These are phyloP conservation scores for Chlorella sp. DNA, from an alignment of 139 green algal species.

Conservation along the genomic window DNA sequence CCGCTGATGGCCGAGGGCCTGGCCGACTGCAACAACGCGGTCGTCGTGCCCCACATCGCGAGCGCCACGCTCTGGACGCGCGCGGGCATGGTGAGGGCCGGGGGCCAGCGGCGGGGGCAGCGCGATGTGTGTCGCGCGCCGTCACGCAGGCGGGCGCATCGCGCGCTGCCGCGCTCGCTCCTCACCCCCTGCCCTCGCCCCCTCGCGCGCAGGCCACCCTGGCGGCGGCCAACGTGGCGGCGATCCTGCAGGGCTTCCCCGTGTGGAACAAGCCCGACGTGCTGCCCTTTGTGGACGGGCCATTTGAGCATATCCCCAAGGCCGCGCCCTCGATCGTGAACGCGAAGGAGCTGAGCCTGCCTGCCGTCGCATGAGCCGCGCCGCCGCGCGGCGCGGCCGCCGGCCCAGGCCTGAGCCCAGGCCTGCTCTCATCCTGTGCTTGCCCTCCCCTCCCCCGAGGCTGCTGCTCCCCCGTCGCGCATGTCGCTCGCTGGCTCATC, in stretches of 20 bases:
- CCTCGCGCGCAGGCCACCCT: constrained; percentile 77
- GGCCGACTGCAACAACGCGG: constrained; percentile 86
- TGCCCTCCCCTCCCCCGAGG: too few relatives aligned
- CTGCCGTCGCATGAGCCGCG: not conserved
- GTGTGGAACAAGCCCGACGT: constrained; percentile 79
- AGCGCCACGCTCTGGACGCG: constrained; percentile 93
- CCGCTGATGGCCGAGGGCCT: constrained; percentile 94
- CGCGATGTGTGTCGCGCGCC: too few relatives aligned
- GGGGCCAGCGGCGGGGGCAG: too few relatives aligned
- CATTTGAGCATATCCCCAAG: constrained; percentile 70
- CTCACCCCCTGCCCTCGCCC: not conserved
- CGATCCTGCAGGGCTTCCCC: constrained; percentile 66
- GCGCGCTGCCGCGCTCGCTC: too few relatives aligned
- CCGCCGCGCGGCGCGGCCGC: too few relatives aligned
- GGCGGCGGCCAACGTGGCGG: constrained; percentile 92
- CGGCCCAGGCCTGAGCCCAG: too few relatives aligned
- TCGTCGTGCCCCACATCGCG: constrained; percentile 98
- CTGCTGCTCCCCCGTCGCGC: too few relatives aligned
- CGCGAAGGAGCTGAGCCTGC: constrained; percentile 82
- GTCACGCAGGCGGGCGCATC: too few relatives aligned
- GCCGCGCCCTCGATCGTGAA: constrained; percentile 95
- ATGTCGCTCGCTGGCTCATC: too few relatives aligned
- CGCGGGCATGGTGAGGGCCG: constrained; percentile 84
- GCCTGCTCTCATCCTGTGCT: too few relatives aligned
- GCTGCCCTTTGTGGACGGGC: constrained; percentile 85